A percentile compares a stretch with the other conserved stretches of the same genome.
These are phyloP conservation scores for Globisporangium heterothallicum DNA, from an alignment of 352 stramenopile genomes.

Conservation along the genomic window DNA sequence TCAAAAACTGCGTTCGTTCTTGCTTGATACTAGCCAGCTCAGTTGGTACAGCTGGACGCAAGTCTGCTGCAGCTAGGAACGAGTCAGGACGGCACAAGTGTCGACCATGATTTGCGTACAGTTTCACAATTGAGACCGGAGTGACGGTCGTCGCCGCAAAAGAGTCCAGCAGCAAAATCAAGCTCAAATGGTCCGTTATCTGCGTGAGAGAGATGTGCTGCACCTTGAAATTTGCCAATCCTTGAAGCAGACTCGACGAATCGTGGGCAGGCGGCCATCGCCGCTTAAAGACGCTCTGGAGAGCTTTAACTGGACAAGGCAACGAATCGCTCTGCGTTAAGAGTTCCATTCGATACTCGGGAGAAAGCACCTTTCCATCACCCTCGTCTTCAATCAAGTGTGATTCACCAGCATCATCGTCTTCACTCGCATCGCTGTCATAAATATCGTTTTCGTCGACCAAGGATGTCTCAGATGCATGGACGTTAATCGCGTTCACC, in stretches of 20 bases:
- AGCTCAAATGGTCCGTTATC: constrained; percentile 58
- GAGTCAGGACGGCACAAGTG: constrained; percentile 56
- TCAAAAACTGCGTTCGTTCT: constrained; percentile 62
- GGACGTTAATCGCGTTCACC: constrained; percentile 21
- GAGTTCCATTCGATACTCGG: constrained; percentile 34
- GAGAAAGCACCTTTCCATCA: constrained; percentile 11
- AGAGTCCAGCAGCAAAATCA: constrained; percentile 76
- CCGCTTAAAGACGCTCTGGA: constrained; percentile 34
- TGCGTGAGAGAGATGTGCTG: constrained; percentile 29
- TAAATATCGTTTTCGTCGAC: constrained; percentile 1
- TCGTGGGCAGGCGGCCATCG: constrained; percentile 58
- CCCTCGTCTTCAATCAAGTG: constrained; percentile 12
- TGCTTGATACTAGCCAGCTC: constrained; percentile 27
- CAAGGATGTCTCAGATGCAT: not conserved
- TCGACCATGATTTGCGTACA: constrained; percentile 46
- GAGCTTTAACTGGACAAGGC: constrained; percentile 39
- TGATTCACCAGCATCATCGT: constrained; percentile 11
- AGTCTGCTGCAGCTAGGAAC: constrained; percentile 25
- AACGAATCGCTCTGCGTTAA: constrained; percentile 43
- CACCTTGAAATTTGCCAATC: constrained; percentile 35
- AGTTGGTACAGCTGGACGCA: constrained; percentile 2
- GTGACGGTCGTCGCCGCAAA: constrained; percentile 68
- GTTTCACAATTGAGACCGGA: constrained; percentile 60
- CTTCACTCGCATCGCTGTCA: constrained; percentile 11
- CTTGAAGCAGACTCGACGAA: constrained; percentile 41